Conservation (phyloP, 75 land plant genomes). For the Isoetes taiwanensis region DNA sequence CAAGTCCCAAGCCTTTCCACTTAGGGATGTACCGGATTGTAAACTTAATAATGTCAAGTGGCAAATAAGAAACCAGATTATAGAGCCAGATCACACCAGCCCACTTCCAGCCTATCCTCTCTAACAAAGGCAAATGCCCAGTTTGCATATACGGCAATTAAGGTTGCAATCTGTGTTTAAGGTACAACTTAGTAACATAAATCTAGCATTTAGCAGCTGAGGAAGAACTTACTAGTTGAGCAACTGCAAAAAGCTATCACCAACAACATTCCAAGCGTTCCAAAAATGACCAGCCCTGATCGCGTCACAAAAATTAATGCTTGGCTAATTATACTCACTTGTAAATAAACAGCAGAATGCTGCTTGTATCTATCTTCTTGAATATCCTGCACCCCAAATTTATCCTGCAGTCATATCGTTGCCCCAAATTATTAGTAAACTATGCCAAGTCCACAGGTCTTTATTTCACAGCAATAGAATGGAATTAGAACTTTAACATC, state of each 20-base stretch:
- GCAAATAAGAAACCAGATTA: neutral
- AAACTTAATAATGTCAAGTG: constrained; percentile 6
- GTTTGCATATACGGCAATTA: neutral
- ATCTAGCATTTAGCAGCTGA: neutral
- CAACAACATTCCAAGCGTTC: constrained; percentile 57
- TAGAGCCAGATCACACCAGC: neutral
- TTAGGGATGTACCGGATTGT: neutral
- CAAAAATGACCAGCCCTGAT: constrained; percentile 56
- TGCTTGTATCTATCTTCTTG: neutral
- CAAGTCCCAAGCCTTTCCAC: constrained; percentile 2
- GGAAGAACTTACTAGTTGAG: constrained; percentile 43
- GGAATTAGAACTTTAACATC: too few species aligned
- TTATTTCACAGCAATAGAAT: too few species aligned
- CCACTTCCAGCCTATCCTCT: neutral
- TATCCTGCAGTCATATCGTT: neutral
- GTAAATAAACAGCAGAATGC: constrained; percentile 25
- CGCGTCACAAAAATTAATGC: constrained; percentile 71
- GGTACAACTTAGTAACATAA: neutral
- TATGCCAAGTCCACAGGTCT: too few species aligned
- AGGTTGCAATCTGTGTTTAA: neutral
- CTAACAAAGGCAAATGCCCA: neutral
- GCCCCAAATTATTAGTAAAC: constrained; percentile 10
- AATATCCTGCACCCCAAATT: neutral
- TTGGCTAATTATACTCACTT: constrained; percentile 73
- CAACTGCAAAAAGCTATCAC: constrained; percentile 38